Evolutionary conservation across 345 rosid genomes (phyloP).

Genomic region (Citrus cavaleriei): DNA sequence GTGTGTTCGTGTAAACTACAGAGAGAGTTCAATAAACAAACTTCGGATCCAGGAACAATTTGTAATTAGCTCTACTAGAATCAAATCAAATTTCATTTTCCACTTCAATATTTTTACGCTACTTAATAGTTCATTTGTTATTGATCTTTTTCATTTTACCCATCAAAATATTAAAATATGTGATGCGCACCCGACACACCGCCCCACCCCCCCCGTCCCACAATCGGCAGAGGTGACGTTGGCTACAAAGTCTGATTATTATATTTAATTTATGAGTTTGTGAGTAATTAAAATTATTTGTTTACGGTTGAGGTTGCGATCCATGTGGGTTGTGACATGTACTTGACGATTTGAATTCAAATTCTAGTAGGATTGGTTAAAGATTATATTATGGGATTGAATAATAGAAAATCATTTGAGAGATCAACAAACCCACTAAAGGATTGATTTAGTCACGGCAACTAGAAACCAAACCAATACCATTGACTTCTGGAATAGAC

Average conservation of each 20-base stretch:
- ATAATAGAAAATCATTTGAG: neutral
- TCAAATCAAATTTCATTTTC: neutral
- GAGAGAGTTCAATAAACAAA: neutral
- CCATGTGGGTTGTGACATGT: neutral
- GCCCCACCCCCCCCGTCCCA: no score
- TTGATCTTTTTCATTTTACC: no score
- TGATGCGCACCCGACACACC: no score
- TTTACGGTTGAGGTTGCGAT: neutral
- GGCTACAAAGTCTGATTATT: neutral
- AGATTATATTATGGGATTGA: neutral
- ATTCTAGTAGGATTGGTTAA: neutral
- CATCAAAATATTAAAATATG: no score
- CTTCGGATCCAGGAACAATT: neutral
- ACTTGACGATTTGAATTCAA: neutral
- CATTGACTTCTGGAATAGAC: neutral
- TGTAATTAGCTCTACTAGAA: neutral
- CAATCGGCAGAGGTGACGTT: no score
- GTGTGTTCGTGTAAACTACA: neutral
- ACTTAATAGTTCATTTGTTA: neutral
- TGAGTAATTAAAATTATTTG: neutral
- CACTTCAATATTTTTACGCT: neutral
- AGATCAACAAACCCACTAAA: conserved; percentile 5
- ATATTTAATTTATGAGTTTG: neutral
- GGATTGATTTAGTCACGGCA: neutral
- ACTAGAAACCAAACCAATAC: neutral